Evolutionary conservation across 73 alveolate genomes (phyloP), one percentile per base, ranked within the genome.

Genomic region (Blepharisma stoltei): DNA sequence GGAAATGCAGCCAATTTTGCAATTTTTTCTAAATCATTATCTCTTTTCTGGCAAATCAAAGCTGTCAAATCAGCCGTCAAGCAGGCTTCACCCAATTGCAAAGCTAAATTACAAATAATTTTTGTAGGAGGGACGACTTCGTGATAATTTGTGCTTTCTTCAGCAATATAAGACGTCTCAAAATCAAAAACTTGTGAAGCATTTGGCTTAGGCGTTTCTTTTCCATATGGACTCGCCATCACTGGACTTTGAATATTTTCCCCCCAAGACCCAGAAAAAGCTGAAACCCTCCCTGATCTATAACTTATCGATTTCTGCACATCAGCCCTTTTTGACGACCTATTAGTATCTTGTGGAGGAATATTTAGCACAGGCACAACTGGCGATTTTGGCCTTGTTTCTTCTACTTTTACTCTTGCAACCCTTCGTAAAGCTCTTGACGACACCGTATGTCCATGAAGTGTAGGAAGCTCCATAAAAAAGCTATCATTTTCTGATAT

Each of bases 21-120:
- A 55, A 83, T 78, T 77, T 90, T 80, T 41, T 82, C 95, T 21
- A 93, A 76, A 67, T 90, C 97, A 53, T 70, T 68, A 70, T 93
- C 98, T 80, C 98, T 87, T 71, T 91, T 93, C 75, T 93, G 87
- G 38, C 89, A 79, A 45, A 93, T 93, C 25, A 93, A 79, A 32
- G 96, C 91, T 21, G 98, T 92, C 23, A 93, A 80, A 76, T 93
- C 98, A 52, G 90, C 87, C 6, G 98, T 93, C 21, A 93, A 68
- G 77, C 96, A 93, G 41, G 94, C 88, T 90, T 93, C 98, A 14
- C 98, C 98, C 41, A 93, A 80, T 81, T 90, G 89, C 6, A 90
- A 77, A 3, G 98, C 98, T 49, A 93, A 84, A 49, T 81, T 81
- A 88, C 86, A 90, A 25, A 93, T 84, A 71, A 87, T 81, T 82